A percentile compares a stretch with the other conserved stretches of the same genome.
Conservation (phyloP, 768 basidiomycete species). For the Boletus tomentosulus region DNA sequence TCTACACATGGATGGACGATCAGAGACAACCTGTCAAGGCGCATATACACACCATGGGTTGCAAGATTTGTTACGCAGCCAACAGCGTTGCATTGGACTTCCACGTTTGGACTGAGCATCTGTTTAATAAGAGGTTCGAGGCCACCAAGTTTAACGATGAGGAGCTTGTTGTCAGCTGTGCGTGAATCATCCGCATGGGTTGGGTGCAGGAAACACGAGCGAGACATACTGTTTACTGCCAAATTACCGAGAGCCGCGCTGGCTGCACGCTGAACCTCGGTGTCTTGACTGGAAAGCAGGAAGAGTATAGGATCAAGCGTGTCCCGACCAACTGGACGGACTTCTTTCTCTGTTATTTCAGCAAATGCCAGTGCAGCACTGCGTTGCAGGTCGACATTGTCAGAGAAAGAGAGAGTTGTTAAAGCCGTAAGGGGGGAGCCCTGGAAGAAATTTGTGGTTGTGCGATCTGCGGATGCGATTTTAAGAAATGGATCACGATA, state of each 20-base stretch:
- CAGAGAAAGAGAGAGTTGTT: slow-evolving; percentile 96
- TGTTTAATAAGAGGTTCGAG: slow-evolving; percentile 97
- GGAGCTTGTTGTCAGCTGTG: slow-evolving; percentile 95
- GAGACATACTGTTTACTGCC: slow-evolving; percentile 88
- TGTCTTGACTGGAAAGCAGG: slow-evolving; percentile 94
- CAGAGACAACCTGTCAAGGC: not conserved
- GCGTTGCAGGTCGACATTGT: slow-evolving; percentile 98
- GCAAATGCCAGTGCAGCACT: slow-evolving; percentile 98
- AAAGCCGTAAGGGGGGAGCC: slow-evolving; percentile 90
- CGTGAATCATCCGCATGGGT: slow-evolving; percentile 8
- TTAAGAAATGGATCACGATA: not conserved
- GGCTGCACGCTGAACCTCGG: slow-evolving; percentile 97
- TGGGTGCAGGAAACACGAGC: slow-evolving; percentile 14
- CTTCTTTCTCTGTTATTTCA: slow-evolving; percentile 99
- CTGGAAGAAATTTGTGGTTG: slow-evolving; percentile 97
- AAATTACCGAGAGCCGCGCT: slow-evolving; percentile 96
- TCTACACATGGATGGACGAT: slow-evolving; percentile 45
- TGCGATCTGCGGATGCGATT: slow-evolving; percentile 55
- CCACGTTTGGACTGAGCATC: slow-evolving; percentile 98
- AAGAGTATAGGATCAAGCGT: slow-evolving; percentile 98
- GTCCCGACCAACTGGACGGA: slow-evolving; percentile 92
- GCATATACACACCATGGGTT: slow-evolving; percentile 74
- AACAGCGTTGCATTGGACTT: slow-evolving; percentile 99
- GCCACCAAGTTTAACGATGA: slow-evolving; percentile 96
- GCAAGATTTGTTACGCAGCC: slow-evolving; percentile 99